phyloP scores from a whole-genome alignment of 495 filamentous ascomycete species.

The Aspergillus incahuasiensis region DNA sequence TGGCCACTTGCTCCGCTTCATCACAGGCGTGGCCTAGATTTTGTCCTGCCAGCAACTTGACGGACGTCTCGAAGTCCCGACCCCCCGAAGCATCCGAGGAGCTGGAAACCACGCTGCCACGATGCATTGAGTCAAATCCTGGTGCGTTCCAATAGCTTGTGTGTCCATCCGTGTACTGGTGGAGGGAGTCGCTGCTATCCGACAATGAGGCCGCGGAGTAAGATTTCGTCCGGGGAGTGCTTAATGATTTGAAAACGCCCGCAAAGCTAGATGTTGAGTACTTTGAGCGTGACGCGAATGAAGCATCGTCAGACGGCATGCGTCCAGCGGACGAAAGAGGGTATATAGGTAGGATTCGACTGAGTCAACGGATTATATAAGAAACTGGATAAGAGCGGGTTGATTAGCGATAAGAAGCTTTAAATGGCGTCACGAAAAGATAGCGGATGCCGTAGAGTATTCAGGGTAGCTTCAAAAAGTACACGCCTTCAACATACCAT shows the following conservation, averaged over 20 bases:
- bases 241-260: slow-evolving; percentile 46
- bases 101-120: slow-evolving; percentile 40
- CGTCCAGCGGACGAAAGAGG: slow-evolving; percentile 33
- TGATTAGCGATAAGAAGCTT: slow-evolving; percentile 16
- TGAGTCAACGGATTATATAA: slow-evolving; percentile 21
- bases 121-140: slow-evolving; percentile 44
- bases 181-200: slow-evolving; percentile 32
- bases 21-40: slow-evolving; percentile 36
- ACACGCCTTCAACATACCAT: slow-evolving; percentile 18
- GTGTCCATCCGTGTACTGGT: slow-evolving; percentile 30
- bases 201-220: slow-evolving; percentile 34
- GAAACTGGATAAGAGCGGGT: slow-evolving; percentile 11
- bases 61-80: slow-evolving; percentile 38
- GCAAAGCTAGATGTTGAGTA: slow-evolving; percentile 39
- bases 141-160: slow-evolving; percentile 26
- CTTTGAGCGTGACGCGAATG: slow-evolving; percentile 32
- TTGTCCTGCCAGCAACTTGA: slow-evolving; percentile 31
- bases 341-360: slow-evolving; percentile 13
- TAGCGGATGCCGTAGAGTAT: not conserved
- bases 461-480: too few relatives aligned
- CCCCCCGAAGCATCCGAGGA: slow-evolving; percentile 40
- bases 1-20: slow-evolving; percentile 38
- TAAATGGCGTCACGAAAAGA: slow-evolving; percentile 1
- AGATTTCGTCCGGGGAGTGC: slow-evolving; percentile 37
- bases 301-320: slow-evolving; percentile 48